These are phyloP conservation scores for Senecio squalidus DNA, from an alignment of 140 eudicot genomes.

Conservation along the genomic window DNA sequence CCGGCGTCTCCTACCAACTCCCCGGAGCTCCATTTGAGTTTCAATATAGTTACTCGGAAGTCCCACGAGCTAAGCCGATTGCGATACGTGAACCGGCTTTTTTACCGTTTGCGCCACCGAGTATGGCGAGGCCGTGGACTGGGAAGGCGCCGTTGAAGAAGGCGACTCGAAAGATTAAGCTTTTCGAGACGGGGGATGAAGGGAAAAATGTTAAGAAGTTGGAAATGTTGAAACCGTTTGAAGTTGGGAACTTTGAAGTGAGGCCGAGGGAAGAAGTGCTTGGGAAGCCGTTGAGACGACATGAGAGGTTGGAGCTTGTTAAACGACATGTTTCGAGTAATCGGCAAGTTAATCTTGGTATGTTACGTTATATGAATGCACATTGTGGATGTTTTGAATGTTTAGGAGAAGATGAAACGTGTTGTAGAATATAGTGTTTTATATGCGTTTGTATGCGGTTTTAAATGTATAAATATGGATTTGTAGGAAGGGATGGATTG, in stretches of 20 bases:
- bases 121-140: slow-evolving; percentile 96
- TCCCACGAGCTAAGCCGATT: slow-evolving; percentile 78
- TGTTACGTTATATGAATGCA: background rate
- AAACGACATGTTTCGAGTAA: slow-evolving; percentile 47
- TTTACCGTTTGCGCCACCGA: slow-evolving; percentile 93
- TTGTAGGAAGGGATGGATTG: slow-evolving; percentile 94
- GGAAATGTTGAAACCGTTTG: slow-evolving; percentile 43
- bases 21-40: slow-evolving; percentile 99
- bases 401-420: background rate
- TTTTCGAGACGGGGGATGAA: slow-evolving; percentile 35
- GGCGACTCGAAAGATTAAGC: slow-evolving; percentile 47
- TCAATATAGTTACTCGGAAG: slow-evolving; percentile 80
- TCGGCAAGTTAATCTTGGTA: slow-evolving; percentile 91
- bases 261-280: slow-evolving; percentile 65
- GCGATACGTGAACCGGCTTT: slow-evolving; percentile 95
- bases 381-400: background rate
- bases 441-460: background rate
- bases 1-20: slow-evolving; percentile 79
- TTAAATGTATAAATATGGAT: slow-evolving; percentile 2
- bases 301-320: slow-evolving; percentile 59
- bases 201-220: slow-evolving; percentile 11
- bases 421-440: no score
- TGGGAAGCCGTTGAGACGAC: slow-evolving; percentile 64
- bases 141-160: slow-evolving; percentile 93
- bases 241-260: slow-evolving; percentile 39